These are phyloP conservation scores for Prunus armeniaca DNA, from an alignment of 306 rosid species.

Conservation along the genomic window DNA sequence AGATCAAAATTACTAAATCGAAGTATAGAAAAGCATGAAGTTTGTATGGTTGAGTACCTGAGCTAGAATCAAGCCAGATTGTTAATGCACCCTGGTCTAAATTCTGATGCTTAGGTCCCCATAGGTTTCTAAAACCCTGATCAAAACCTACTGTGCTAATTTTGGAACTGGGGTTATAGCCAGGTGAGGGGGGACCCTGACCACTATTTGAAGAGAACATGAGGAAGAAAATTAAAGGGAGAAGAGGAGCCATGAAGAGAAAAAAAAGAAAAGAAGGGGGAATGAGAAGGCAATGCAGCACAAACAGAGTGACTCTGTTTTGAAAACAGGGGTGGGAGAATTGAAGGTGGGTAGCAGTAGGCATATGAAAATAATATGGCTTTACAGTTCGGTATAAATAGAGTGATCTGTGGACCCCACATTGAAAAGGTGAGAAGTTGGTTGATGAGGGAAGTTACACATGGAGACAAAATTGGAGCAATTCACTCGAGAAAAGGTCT, in stretches of 20 bases:
- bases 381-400: constrained; percentile 43
- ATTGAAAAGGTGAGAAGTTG: constrained; percentile 24
- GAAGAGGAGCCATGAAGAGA: constrained; percentile 39
- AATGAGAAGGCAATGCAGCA: constrained; percentile 32
- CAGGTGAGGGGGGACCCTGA: constrained; percentile 78
- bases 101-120: constrained; percentile 87
- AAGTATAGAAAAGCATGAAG: neutral
- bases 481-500: accelerated
- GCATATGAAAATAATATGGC: constrained; percentile 27
- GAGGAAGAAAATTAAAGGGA: constrained; percentile 30
- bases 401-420: constrained; percentile 38
- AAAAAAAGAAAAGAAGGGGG: neutral
- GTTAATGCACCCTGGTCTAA: constrained; percentile 52
- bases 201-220: constrained; percentile 35
- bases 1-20: neutral
- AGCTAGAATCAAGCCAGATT: constrained; percentile 65
- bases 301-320: constrained; percentile 39
- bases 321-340: constrained; percentile 32
- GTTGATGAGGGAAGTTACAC: constrained; percentile 34
- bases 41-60: constrained; percentile 38
- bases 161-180: constrained; percentile 61
- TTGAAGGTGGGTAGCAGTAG: constrained; percentile 9
- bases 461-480: constrained; percentile 18
- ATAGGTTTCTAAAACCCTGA: constrained; percentile 58
- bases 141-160: constrained; percentile 47